These are phyloP conservation scores for Hypoxylon rubiginosum DNA, from an alignment of 2,329 filamentous ascomycete species.

Conservation along the genomic window DNA sequence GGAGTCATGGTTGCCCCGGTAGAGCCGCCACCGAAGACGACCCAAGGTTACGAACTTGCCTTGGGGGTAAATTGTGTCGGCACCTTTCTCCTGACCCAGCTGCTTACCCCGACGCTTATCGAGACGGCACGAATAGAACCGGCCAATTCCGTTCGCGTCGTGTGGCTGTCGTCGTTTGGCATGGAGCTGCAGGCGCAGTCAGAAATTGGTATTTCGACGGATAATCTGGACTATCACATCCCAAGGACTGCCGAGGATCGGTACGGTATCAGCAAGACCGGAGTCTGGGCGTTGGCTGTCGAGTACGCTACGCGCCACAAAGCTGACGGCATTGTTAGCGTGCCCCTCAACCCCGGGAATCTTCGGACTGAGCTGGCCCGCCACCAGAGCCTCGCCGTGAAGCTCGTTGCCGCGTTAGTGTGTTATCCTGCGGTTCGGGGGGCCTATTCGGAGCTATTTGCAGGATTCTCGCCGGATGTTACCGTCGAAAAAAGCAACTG, in stretches of 20 bases:
- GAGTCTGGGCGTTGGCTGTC: conserved; percentile 33
- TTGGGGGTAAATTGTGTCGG: too few relatives aligned
- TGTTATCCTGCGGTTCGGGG: neutral
- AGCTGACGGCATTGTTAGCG: conserved; percentile 35
- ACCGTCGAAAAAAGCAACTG: neutral
- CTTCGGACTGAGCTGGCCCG: conserved; percentile 33
- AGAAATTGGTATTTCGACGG: neutral
- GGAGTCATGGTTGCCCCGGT: conserved; percentile 54
- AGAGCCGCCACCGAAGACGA: conserved; percentile 51
- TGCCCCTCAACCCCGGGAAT: conserved; percentile 37
- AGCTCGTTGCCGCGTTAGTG: too few relatives aligned
- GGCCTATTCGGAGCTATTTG: neutral
- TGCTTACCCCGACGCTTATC: conserved; percentile 38
- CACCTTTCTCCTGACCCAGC: conserved; percentile 43
- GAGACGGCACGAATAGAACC: neutral
- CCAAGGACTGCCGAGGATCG: conserved; percentile 25
- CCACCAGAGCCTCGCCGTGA: too few relatives aligned
- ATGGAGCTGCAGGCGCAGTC: neutral
- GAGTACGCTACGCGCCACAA: too few relatives aligned
- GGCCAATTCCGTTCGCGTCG: neutral
- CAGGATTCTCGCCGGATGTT: neutral
- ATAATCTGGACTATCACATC: conserved; percentile 38
- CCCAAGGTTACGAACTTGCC: conserved; percentile 45
- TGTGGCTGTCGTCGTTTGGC: neutral
- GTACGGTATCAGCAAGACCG: conserved; percentile 41